Percentiles rank a stretch among this genome's conserved stretches.
phyloP scores from a whole-genome alignment of 164 flowering plant genomes.

The Warburgia ugandensis region DNA sequence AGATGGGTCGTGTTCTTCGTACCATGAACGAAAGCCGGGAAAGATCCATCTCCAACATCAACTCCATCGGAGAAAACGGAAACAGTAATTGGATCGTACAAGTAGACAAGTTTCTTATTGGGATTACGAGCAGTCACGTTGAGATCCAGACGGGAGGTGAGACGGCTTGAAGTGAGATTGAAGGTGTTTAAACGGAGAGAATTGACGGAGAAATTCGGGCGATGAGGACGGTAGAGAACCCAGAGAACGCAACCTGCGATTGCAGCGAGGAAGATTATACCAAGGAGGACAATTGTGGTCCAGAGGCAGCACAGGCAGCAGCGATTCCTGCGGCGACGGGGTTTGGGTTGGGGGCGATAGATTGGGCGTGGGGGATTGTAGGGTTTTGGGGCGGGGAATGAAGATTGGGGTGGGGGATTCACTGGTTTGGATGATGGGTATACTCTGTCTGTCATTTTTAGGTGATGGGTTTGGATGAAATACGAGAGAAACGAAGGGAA shows the following conservation, averaged over 20 bases:
- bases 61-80: constrained; percentile 30
- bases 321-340: constrained; percentile 41
- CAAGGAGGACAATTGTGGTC: constrained; percentile 35
- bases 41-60: constrained; percentile 22
- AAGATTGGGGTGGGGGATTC: constrained; percentile 9
- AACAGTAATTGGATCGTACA: constrained; percentile 36
- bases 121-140: constrained; percentile 55
- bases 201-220: constrained; percentile 60
- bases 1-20: constrained; percentile 43
- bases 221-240: constrained; percentile 73
- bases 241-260: constrained; percentile 46
- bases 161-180: constrained; percentile 36
- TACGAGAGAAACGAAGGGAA: not conserved
- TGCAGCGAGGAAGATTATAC: constrained; percentile 40
- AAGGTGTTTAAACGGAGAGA: constrained; percentile 45
- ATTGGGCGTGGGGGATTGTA: constrained; percentile 58
- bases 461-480: not conserved
- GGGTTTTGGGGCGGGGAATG: constrained; percentile 51
- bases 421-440: constrained; percentile 31
- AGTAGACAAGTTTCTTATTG: constrained; percentile 49
- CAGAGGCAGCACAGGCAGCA: constrained; percentile 57
- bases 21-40: constrained; percentile 22
- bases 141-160: constrained; percentile 39
- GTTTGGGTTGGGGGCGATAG: constrained; percentile 59
- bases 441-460: constrained; percentile 39